A percentile compares a stretch with the other conserved stretches of the same genome.
Evolutionary conservation across 768 basidiomycete genomes (phyloP).

Genomic region (Collybiopsis luxurians): DNA sequence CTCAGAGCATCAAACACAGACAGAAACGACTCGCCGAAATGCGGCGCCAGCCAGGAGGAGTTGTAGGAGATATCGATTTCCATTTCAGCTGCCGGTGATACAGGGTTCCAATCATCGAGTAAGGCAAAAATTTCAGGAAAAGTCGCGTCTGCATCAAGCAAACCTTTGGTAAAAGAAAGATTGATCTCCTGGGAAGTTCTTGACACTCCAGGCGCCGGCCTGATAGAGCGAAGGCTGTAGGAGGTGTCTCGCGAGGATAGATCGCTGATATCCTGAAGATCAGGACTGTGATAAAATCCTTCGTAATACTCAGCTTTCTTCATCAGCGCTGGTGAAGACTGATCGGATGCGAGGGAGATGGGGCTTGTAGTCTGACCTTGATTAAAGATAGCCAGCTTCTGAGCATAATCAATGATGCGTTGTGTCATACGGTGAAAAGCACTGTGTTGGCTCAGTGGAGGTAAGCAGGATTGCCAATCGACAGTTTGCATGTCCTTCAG

Average conservation of each 20-base stretch:
- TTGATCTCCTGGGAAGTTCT: not conserved
- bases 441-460: constrained; percentile 15
- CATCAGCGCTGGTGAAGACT: constrained; percentile 13
- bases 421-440: constrained; percentile 15
- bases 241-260: not conserved
- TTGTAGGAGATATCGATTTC: constrained; percentile 17
- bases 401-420: constrained; percentile 17
- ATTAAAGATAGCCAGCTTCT: constrained; percentile 9
- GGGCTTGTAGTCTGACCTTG: not conserved
- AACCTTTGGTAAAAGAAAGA: not conserved
- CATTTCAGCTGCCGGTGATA: not conserved
- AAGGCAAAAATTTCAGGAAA: not conserved
- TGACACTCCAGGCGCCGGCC: not conserved
- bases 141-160: not conserved
- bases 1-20: constrained; percentile 24
- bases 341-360: not conserved
- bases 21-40: constrained; percentile 22
- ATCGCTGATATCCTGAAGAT: not conserved
- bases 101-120: not conserved
- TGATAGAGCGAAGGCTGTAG: not conserved
- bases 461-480: constrained; percentile 18
- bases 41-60: constrained; percentile 22
- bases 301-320: constrained; percentile 16
- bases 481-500: constrained; percentile 28
- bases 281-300: constrained; percentile 11